A percentile compares a stretch with the other conserved stretches of the same genome.
phyloP scores from a whole-genome alignment of 2,329 filamentous ascomycete species.

The Colletotrichum sp. region DNA sequence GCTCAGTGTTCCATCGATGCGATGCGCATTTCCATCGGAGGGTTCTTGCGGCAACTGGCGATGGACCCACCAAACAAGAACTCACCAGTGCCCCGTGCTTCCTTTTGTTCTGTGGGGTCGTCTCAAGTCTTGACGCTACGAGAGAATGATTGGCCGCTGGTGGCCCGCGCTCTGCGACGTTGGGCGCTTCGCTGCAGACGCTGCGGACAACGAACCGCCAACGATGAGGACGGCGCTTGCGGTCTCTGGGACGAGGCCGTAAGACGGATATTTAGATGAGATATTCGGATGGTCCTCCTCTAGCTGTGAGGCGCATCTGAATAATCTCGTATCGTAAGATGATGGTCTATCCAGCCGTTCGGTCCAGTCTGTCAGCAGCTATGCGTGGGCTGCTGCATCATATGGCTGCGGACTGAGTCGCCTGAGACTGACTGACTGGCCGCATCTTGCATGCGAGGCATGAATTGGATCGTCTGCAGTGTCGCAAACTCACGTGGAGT shows the following conservation, averaged over 20 bases:
- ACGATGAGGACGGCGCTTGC: neutral
- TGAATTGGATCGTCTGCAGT: neutral
- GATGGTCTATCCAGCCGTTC: neutral
- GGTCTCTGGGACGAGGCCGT: neutral
- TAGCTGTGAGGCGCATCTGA: neutral
- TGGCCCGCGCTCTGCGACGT: constrained; percentile 8
- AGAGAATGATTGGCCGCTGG: constrained; percentile 8
- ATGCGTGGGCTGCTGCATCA: neutral
- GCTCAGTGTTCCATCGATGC: neutral
- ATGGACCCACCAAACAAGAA: constrained; percentile 17
- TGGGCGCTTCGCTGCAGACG: constrained; percentile 16
- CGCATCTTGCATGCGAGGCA: neutral
- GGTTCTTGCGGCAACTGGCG: constrained; percentile 1
- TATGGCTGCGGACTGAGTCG: neutral
- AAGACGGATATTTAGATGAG: neutral
- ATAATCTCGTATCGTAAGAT: neutral
- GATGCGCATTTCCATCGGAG: constrained; percentile 2
- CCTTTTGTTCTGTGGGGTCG: neutral
- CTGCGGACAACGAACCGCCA: neutral
- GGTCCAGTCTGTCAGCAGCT: neutral
- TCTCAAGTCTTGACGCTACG: constrained; percentile 17
- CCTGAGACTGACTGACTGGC: neutral
- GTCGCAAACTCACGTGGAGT: neutral
- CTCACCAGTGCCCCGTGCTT: constrained; percentile 13
- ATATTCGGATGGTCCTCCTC: neutral